Percentiles rank a stretch among this genome's conserved stretches.
phyloP scores from a whole-genome alignment of 192 early-diverging fungal species.

The Coemansia sp. region DNA sequence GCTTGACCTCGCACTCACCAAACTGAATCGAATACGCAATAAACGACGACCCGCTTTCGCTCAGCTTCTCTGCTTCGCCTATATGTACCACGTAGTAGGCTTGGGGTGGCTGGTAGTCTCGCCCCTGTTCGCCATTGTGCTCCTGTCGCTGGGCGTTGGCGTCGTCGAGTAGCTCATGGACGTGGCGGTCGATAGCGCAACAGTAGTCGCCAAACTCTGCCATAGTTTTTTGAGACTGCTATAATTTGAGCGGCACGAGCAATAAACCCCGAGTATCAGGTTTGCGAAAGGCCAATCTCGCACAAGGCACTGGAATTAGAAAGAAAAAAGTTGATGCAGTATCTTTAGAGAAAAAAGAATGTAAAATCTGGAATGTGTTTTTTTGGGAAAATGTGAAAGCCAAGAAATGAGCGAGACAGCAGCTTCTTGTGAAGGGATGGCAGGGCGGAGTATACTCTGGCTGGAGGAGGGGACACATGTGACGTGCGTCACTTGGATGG shows the following conservation, averaged over 20 bases:
- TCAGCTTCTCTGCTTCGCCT: conserved; percentile 46
- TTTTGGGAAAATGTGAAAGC: no score
- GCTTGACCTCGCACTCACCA: conserved; percentile 60
- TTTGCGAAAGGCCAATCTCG: no score
- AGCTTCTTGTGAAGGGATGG: no score
- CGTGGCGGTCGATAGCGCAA: conserved; percentile 46
- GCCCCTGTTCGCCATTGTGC: conserved; percentile 11
- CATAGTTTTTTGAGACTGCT: conserved; percentile 15
- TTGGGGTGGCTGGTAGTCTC: conserved; percentile 44
- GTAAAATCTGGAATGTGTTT: no score
- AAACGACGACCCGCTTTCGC: conserved; percentile 45
- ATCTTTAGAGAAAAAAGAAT: no score
- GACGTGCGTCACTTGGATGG: neutral
- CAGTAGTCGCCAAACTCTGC: conserved; percentile 51
- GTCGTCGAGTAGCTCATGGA: conserved; percentile 51
- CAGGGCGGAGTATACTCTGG: no score
- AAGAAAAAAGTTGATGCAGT: no score
- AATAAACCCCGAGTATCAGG: no score
- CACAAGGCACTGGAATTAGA: no score
- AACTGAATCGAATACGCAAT: conserved; percentile 44
- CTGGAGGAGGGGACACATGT: neutral
- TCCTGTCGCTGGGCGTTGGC: conserved; percentile 32
- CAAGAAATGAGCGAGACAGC: no score
- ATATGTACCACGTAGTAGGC: conserved; percentile 43
- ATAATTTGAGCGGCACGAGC: no score